These are phyloP conservation scores for Acanthamoeba royreba DNA, from an alignment of 208 protist genomes.

Conservation along the genomic window DNA sequence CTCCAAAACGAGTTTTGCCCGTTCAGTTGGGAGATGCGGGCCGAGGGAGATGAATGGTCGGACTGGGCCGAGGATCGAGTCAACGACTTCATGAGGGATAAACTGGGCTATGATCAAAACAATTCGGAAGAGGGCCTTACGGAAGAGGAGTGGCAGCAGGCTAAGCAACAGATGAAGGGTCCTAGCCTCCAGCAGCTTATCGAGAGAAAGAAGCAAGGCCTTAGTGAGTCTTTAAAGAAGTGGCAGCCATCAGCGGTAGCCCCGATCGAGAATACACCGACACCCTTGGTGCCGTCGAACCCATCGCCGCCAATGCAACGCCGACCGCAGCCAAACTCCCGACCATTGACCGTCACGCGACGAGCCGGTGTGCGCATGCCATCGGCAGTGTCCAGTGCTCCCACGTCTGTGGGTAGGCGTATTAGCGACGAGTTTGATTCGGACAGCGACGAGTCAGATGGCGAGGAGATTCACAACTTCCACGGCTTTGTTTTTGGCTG, in stretches of 20 bases:
- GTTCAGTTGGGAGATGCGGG: constrained; percentile 7
- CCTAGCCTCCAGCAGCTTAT: not conserved
- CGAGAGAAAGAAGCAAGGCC: not conserved
- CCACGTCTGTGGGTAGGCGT: too few relatives aligned
- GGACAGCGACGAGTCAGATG: not conserved
- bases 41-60: not conserved
- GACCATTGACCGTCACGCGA: not conserved
- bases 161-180: not conserved
- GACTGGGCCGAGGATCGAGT: not conserved
- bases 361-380: not conserved
- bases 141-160: not conserved
- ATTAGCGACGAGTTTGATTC: not conserved
- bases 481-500: not conserved
- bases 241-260: not conserved
- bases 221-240: not conserved
- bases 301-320: not conserved
- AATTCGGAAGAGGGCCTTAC: not conserved
- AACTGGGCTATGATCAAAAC: not conserved
- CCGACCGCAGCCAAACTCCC: not conserved
- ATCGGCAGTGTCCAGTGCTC: too few relatives aligned
- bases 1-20: not conserved
- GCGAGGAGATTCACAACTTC: not conserved
- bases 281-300: too few relatives aligned
- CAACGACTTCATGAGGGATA: not conserved
- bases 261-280: too few relatives aligned